Conservation (phyloP, 129 eudicot species). For the Flaveria bidentis region DNA sequence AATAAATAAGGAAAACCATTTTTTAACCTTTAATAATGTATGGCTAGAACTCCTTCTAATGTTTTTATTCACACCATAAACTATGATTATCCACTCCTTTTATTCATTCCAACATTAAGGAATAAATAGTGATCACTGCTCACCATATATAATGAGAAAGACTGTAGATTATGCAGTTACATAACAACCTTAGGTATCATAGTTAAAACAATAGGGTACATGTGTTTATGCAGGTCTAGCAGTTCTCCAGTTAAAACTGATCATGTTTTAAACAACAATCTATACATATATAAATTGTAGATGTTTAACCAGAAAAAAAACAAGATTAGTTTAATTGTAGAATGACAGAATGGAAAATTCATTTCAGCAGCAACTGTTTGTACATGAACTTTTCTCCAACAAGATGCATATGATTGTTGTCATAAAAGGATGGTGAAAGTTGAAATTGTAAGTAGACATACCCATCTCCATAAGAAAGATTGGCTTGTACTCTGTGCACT, state of each 20-base stretch:
- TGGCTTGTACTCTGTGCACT: neutral
- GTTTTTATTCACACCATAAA: too few relatives aligned
- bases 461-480: constrained; percentile 9
- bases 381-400: constrained; percentile 15
- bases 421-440: neutral
- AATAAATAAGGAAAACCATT: too few relatives aligned
- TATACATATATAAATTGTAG: neutral
- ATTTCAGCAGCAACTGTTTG: constrained; percentile 24
- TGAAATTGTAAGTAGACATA: constrained; percentile 12
- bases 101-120: too few relatives aligned
- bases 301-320: neutral
- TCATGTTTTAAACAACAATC: neutral
- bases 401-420: neutral
- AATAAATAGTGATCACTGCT: too few relatives aligned
- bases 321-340: neutral
- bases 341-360: neutral
- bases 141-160: neutral
- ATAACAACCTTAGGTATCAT: too few relatives aligned
- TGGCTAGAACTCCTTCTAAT: too few relatives aligned
- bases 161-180: neutral
- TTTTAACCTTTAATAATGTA: too few relatives aligned
- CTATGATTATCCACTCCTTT: too few relatives aligned
- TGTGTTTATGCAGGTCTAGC: neutral
- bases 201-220: neutral
- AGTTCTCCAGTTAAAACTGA: neutral